phyloP scores from a whole-genome alignment of 2,329 filamentous ascomycete genomes.

The Elsinoe batatas region DNA sequence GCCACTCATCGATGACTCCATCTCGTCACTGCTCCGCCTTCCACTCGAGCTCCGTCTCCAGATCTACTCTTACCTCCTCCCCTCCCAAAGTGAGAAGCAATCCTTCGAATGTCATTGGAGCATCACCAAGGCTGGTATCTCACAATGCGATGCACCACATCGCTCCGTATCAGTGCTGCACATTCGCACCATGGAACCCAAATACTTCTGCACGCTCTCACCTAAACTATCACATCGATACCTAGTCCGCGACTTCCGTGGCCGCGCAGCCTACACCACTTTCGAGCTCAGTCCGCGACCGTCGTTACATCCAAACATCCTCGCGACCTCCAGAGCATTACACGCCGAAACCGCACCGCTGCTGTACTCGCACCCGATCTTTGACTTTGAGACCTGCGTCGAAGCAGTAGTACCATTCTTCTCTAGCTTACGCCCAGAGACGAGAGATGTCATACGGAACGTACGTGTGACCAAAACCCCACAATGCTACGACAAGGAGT shows the following conservation, averaged over 20 bases:
- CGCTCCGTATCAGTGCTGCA: conserved; percentile 27
- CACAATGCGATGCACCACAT: conserved; percentile 13
- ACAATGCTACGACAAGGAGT: conserved; percentile 44
- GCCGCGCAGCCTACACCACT: conserved; percentile 48
- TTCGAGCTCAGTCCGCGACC: conserved; percentile 30
- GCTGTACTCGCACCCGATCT: conserved; percentile 47
- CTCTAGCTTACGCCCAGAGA: conserved; percentile 43
- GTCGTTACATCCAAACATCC: conserved; percentile 21
- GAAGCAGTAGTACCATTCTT: conserved; percentile 54
- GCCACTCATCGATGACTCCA: neutral
- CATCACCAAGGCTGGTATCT: conserved; percentile 20
- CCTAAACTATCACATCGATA: conserved; percentile 33
- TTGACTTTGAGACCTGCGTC: conserved; percentile 51
- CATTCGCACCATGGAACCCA: conserved; percentile 36
- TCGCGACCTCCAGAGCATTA: conserved; percentile 31
- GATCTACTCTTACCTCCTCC: conserved; percentile 36
- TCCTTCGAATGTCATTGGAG: conserved; percentile 23
- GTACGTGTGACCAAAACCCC: conserved; percentile 48
- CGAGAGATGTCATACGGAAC: conserved; percentile 39
- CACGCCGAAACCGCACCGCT: conserved; percentile 47
- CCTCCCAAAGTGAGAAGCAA: conserved; percentile 25
- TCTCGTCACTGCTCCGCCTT: conserved; percentile 31
- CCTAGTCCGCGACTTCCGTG: conserved; percentile 31
- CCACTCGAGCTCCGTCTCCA: conserved; percentile 38
- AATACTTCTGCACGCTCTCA: conserved; percentile 29